Conservation (phyloP, 495 filamentous ascomycete species). For the Xylona heveae region DNA sequence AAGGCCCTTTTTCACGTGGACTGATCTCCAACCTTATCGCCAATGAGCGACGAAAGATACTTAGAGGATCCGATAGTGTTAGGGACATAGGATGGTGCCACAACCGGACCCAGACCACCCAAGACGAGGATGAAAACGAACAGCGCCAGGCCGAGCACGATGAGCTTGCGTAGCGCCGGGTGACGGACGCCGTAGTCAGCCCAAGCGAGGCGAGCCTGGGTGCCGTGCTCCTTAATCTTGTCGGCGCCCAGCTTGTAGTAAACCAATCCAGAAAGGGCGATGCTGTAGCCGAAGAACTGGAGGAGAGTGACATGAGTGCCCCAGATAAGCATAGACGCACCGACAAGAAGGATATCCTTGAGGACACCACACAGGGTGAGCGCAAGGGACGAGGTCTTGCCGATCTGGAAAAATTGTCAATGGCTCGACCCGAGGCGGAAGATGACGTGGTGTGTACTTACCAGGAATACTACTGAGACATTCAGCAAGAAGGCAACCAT, state of each 20-base stretch:
- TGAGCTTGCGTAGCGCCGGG: conserved; percentile 54
- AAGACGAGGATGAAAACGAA: conserved; percentile 49
- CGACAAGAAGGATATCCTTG: conserved; percentile 92
- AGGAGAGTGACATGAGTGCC: conserved; percentile 56
- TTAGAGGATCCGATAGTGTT: neutral
- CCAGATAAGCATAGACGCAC: conserved; percentile 79
- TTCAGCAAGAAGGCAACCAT: conserved; percentile 72
- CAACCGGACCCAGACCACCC: conserved; percentile 26
- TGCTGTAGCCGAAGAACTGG: conserved; percentile 87
- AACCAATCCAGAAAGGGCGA: conserved; percentile 75
- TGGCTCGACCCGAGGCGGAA: neutral
- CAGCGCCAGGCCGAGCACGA: conserved; percentile 40
- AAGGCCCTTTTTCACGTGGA: no score
- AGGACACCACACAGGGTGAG: conserved; percentile 95
- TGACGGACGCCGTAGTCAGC: conserved; percentile 61
- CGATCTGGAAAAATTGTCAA: conserved; percentile 40
- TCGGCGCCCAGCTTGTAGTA: conserved; percentile 95
- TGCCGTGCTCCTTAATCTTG: conserved; percentile 56
- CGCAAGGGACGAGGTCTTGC: conserved; percentile 88
- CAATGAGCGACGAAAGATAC: conserved; percentile 3
- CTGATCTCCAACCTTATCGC: neutral
- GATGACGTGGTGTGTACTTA: conserved; percentile 24
- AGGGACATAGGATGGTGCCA: conserved; percentile 2
- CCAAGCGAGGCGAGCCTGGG: conserved; percentile 50
- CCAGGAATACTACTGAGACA: conserved; percentile 84